Conservation (phyloP, 2,329 filamentous ascomycete genomes). For the Diplocarpon mali region DNA sequence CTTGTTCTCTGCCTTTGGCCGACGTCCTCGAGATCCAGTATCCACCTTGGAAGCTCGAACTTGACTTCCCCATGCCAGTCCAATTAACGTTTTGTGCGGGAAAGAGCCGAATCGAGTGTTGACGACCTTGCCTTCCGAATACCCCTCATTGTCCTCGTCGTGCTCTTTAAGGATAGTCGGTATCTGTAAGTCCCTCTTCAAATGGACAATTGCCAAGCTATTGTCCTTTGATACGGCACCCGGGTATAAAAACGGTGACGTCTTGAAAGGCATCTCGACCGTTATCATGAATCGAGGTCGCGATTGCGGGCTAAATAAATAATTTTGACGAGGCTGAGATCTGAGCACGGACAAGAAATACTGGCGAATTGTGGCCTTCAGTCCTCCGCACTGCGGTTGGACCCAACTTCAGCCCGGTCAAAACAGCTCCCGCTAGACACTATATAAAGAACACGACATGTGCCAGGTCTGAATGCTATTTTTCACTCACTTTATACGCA, state of each 20-base stretch:
- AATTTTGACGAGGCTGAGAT: neutral
- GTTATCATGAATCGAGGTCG: neutral
- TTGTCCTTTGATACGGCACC: slow-evolving; percentile 49
- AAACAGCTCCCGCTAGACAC: neutral
- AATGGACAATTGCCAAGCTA: slow-evolving; percentile 70
- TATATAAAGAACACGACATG: neutral
- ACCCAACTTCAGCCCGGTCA: neutral
- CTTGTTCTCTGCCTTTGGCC: slow-evolving; percentile 48
- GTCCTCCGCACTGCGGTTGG: neutral
- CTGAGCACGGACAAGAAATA: neutral
- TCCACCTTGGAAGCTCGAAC: slow-evolving; percentile 83
- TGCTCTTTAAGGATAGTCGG: slow-evolving; percentile 59
- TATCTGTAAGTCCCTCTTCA: slow-evolving; percentile 76
- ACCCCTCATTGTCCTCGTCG: slow-evolving; percentile 55
- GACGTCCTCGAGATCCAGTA: slow-evolving; percentile 76
- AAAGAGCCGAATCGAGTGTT: slow-evolving; percentile 94
- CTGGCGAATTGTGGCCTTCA: slow-evolving; percentile 2
- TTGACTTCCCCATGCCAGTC: slow-evolving; percentile 82
- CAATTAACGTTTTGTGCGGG: slow-evolving; percentile 66
- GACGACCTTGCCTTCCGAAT: slow-evolving; percentile 65
- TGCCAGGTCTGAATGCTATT: slow-evolving; percentile 9
- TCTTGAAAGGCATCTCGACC: slow-evolving; percentile 17
- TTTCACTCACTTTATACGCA: slow-evolving; percentile 9
- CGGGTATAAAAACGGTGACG: slow-evolving; percentile 74
- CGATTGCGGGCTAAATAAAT: neutral